Evolutionary conservation across 1,139 yeast species (phyloP).

Genomic region (Hanseniaspora gamundiae): DNA sequence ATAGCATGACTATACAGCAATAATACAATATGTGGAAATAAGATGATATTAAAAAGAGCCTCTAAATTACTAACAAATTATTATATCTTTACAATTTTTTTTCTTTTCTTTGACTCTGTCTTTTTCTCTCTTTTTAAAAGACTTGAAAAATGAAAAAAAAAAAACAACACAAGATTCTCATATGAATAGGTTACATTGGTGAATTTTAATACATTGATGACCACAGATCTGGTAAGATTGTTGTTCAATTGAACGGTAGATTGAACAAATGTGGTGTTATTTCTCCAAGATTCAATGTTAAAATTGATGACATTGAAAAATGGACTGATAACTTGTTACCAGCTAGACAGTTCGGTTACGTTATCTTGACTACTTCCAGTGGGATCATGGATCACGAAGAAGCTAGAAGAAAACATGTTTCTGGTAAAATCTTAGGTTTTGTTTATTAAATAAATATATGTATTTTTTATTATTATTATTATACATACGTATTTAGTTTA

Average conservation of each 20-base stretch:
- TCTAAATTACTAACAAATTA: background rate
- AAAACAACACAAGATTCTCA: no score
- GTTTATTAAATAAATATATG: slow-evolving; percentile 39
- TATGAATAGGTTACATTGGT: slow-evolving; percentile 68
- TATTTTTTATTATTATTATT: no score
- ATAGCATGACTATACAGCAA: no score
- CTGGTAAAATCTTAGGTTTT: slow-evolving; percentile 94
- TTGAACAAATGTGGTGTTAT: slow-evolving; percentile 98
- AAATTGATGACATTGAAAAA: slow-evolving; percentile 86
- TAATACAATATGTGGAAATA: background rate
- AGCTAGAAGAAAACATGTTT: slow-evolving; percentile 99
- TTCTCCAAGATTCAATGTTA: slow-evolving; percentile 95
- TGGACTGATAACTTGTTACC: slow-evolving; percentile 97
- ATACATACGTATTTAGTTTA: background rate
- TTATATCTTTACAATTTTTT: background rate
- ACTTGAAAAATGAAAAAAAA: no score
- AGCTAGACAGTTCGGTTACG: slow-evolving; percentile 97
- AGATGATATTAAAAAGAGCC: background rate
- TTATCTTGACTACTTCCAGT: slow-evolving; percentile 95
- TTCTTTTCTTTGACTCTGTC: no score
- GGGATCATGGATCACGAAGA: slow-evolving; percentile 99
- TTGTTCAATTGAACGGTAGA: slow-evolving; percentile 94
- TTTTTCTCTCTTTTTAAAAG: no score
- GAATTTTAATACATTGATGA: slow-evolving; percentile 98
- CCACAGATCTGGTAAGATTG: slow-evolving; percentile 98